Conservation (phyloP, 2,329 filamentous ascomycete species). For the Fusarium mundagurra region DNA sequence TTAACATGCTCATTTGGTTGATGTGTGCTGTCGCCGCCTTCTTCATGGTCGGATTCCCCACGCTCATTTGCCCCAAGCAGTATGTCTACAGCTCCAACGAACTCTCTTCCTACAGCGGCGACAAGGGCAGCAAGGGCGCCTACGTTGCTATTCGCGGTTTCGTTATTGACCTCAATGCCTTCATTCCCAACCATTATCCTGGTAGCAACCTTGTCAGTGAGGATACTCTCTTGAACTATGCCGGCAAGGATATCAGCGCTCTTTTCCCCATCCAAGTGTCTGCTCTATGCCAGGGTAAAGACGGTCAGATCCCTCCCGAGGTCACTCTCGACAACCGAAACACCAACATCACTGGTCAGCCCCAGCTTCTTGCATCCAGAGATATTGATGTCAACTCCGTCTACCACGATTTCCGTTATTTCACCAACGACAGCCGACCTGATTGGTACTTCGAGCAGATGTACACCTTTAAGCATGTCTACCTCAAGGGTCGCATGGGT, state of each 20-base stretch:
- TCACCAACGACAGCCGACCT: constrained; percentile 80
- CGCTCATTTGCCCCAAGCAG: constrained; percentile 89
- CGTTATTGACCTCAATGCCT: constrained; percentile 84
- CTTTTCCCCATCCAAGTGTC: constrained; percentile 96
- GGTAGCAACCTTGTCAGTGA: constrained; percentile 61
- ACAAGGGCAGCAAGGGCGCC: constrained; percentile 65
- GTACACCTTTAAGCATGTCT: constrained; percentile 77
- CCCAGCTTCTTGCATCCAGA: constrained; percentile 65
- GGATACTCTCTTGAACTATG: constrained; percentile 79
- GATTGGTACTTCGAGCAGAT: constrained; percentile 96
- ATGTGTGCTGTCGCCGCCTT: constrained; percentile 82
- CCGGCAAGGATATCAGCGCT: constrained; percentile 84
- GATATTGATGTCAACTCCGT: constrained; percentile 75
- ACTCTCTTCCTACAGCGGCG: constrained; percentile 77
- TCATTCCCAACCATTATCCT: constrained; percentile 77
- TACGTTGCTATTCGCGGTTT: constrained; percentile 88
- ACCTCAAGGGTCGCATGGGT: constrained; percentile 87
- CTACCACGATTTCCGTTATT: constrained; percentile 94
- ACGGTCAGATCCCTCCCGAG: constrained; percentile 70
- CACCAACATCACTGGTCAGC: constrained; percentile 77
- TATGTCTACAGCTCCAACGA: constrained; percentile 85
- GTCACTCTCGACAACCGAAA: constrained; percentile 88
- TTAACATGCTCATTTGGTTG: constrained; percentile 97
- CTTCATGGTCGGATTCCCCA: constrained; percentile 89
- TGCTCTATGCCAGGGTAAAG: constrained; percentile 83